Conservation (phyloP, 2,329 filamentous ascomycete genomes). For the Aureobasidium sp. region DNA sequence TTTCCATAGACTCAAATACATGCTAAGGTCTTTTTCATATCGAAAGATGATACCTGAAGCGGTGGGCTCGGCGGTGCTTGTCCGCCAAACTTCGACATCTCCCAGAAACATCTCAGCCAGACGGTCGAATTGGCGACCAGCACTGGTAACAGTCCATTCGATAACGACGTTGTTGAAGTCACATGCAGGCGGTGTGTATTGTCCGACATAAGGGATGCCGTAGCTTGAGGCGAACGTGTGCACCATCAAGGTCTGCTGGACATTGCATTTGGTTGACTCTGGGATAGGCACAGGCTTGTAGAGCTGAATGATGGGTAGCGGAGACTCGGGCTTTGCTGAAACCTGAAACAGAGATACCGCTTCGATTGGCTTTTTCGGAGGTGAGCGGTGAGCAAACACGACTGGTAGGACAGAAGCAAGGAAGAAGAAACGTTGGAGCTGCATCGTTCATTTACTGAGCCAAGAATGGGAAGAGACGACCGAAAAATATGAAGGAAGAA, state of each 20-base stretch:
- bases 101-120: slow-evolving; percentile 67
- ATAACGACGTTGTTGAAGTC: slow-evolving; percentile 65
- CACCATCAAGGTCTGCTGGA: slow-evolving; percentile 55
- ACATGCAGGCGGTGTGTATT: slow-evolving; percentile 58
- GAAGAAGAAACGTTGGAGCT: neutral
- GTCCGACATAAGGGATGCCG: slow-evolving; percentile 63
- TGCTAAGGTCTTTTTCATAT: slow-evolving; percentile 70
- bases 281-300: slow-evolving; percentile 49
- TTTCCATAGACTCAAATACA: slow-evolving; percentile 60
- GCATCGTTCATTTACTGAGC: neutral
- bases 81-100: slow-evolving; percentile 73
- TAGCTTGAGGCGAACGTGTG: slow-evolving; percentile 66
- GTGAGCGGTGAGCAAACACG: neutral
- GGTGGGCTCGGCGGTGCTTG: slow-evolving; percentile 73
- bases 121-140: slow-evolving; percentile 67
- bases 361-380: neutral
- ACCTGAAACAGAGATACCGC: neutral
- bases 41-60: slow-evolving; percentile 62
- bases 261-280: slow-evolving; percentile 20
- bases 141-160: slow-evolving; percentile 64
- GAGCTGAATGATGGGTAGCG: slow-evolving; percentile 59
- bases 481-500: neutral
- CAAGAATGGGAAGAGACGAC: neutral
- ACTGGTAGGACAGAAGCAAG: neutral
- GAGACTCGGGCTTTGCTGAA: slow-evolving; percentile 18